These are phyloP conservation scores for Vigna trinervia DNA, from an alignment of 306 rosid species.

Conservation along the genomic window DNA sequence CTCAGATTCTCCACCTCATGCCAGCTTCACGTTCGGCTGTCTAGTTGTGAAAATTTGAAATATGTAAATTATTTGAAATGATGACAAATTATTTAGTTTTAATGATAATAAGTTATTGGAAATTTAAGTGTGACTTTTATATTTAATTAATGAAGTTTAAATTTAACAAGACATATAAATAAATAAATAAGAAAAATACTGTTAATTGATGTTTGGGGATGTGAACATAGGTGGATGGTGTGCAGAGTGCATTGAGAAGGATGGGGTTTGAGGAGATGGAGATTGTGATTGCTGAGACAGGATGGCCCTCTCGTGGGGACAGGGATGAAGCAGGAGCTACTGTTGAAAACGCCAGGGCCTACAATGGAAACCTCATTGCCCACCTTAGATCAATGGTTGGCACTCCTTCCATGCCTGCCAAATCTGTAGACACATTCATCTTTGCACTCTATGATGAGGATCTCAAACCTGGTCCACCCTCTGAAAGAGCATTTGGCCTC, in stretches of 20 bases:
- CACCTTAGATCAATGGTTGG: constrained; percentile 82
- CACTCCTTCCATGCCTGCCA: constrained; percentile 81
- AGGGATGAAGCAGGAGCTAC: constrained; percentile 63
- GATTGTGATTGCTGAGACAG: constrained; percentile 78
- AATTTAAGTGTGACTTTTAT: too few relatives aligned
- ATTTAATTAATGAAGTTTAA: too few relatives aligned
- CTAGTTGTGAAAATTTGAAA: neutral
- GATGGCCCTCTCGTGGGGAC: constrained; percentile 78
- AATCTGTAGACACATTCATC: constrained; percentile 71
- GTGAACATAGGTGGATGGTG: constrained; percentile 69
- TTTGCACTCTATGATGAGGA: constrained; percentile 77
- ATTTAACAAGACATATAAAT: too few relatives aligned
- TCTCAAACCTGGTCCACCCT: constrained; percentile 69
- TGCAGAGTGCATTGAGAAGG: constrained; percentile 58
- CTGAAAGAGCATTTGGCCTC: constrained; percentile 75
- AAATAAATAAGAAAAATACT: neutral
- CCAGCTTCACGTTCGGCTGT: too few relatives aligned
- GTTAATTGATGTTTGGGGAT: neutral
- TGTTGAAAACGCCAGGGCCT: constrained; percentile 71
- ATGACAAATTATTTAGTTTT: neutral
- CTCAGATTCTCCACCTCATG: too few relatives aligned
- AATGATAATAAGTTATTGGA: too few relatives aligned
- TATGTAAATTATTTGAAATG: neutral
- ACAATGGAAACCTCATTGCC: constrained; percentile 70
- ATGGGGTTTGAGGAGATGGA: constrained; percentile 64